Conservation (phyloP, 1,139 yeast species). For the Diutina mesorugosa region DNA sequence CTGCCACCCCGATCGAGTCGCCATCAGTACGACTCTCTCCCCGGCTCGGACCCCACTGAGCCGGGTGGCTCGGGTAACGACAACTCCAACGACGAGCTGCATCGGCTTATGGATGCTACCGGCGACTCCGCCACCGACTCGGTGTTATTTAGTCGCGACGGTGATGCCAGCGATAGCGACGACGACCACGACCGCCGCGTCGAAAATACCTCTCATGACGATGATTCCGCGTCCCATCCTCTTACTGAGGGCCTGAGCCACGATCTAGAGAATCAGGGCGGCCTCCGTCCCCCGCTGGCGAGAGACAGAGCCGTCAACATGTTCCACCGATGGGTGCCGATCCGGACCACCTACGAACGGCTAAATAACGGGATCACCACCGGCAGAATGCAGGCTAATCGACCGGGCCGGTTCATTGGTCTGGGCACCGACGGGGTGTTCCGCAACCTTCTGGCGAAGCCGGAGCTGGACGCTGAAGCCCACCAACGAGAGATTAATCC, state of each 20-base stretch:
- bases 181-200: neutral
- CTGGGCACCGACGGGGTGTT: conserved; percentile 83
- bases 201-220: neutral
- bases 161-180: neutral
- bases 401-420: conserved; percentile 35
- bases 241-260: conserved; percentile 1
- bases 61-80: neutral
- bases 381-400: conserved; percentile 32
- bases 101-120: neutral
- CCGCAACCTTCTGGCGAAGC: conserved; percentile 80
- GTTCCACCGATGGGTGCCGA: conserved; percentile 22
- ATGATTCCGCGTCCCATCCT: neutral
- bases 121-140: neutral
- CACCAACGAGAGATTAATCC: conserved; percentile 41
- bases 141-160: neutral
- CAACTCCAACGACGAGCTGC: neutral
- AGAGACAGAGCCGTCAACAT: conserved; percentile 21
- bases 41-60: neutral
- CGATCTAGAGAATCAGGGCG: neutral
- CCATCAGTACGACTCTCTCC: neutral
- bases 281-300: conserved; percentile 9
- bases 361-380: conserved; percentile 30
- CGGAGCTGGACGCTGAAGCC: conserved; percentile 37
- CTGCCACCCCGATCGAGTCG: neutral
- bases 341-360: conserved; percentile 32